Evolutionary conservation across 352 stramenopile genomes (phyloP).

Genomic region (Phytophthora citricola): DNA sequence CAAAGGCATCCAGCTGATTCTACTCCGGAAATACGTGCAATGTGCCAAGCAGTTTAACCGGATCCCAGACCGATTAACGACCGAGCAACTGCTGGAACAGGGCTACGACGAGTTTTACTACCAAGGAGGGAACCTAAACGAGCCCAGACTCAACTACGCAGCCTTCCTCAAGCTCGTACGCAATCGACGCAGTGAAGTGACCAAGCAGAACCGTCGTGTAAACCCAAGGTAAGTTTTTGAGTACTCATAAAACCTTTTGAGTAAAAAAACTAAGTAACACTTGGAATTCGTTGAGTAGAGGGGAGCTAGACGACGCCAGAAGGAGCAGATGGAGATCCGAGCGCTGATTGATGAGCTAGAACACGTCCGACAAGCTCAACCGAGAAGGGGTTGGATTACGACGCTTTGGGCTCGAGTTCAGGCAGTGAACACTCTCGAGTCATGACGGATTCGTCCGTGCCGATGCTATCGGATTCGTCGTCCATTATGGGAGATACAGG

Average conservation of each 20-base stretch:
- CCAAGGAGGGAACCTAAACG: constrained; percentile 61
- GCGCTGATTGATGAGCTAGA: constrained; percentile 65
- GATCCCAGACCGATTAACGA: constrained; percentile 54
- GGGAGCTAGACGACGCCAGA: constrained; percentile 38
- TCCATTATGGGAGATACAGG: constrained; percentile 31
- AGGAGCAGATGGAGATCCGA: constrained; percentile 65
- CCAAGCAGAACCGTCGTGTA: constrained; percentile 27
- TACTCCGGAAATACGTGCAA: constrained; percentile 69
- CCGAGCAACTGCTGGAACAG: constrained; percentile 69
- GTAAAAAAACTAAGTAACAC: constrained; percentile 4
- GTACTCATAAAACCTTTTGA: background rate
- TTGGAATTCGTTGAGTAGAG: constrained; percentile 18
- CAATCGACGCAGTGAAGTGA: constrained; percentile 64
- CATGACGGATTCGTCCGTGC: constrained; percentile 26
- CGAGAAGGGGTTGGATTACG: constrained; percentile 30
- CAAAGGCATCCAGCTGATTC: constrained; percentile 63
- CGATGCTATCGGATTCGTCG: constrained; percentile 40
- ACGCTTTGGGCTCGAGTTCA: constrained; percentile 20
- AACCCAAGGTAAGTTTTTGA: constrained; percentile 29
- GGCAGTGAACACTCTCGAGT: constrained; percentile 26
- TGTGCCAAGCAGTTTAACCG: constrained; percentile 57
- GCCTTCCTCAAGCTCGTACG: constrained; percentile 75
- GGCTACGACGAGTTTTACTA: constrained; percentile 79
- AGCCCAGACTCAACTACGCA: constrained; percentile 60
- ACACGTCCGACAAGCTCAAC: constrained; percentile 44